Conservation (phyloP, 306 rosid species). For the Glycine latifolia region DNA sequence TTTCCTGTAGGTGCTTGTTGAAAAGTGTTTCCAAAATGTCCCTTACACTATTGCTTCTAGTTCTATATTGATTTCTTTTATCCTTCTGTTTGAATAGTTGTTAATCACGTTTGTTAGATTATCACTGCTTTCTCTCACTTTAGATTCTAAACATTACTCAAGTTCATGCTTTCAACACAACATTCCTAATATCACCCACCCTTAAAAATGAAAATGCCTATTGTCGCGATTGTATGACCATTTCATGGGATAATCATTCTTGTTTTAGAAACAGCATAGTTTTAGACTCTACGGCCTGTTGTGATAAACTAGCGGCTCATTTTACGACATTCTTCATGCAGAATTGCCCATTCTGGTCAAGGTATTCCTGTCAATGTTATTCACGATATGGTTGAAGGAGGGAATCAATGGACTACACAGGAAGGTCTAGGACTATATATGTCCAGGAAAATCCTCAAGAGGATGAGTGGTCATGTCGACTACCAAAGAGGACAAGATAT, state of each 20-base stretch:
- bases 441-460: conserved; percentile 74
- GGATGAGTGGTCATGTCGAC: conserved; percentile 71
- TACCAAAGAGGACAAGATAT: conserved; percentile 66
- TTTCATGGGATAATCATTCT: not conserved
- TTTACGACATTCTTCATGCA: conserved; percentile 47
- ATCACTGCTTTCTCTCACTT: conserved; percentile 5
- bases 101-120: not conserved
- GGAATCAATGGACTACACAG: conserved; percentile 64
- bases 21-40: no score
- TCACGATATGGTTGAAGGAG: conserved; percentile 71
- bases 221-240: not conserved
- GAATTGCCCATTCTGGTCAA: conserved; percentile 78
- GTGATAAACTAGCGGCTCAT: not conserved
- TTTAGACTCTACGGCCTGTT: no score
- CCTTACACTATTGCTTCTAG: not conserved
- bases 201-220: not conserved
- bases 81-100: not conserved
- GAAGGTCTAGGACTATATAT: conserved; percentile 76
- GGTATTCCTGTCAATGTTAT: conserved; percentile 68
- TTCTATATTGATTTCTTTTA: not conserved
- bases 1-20: no score
- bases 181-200: conserved; percentile 14
- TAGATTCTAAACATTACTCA: not conserved
- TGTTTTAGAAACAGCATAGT: not conserved
- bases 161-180: not conserved